phyloP scores from a whole-genome alignment of 805 yeast genomes.

The Tanozyma kutaoensis region DNA sequence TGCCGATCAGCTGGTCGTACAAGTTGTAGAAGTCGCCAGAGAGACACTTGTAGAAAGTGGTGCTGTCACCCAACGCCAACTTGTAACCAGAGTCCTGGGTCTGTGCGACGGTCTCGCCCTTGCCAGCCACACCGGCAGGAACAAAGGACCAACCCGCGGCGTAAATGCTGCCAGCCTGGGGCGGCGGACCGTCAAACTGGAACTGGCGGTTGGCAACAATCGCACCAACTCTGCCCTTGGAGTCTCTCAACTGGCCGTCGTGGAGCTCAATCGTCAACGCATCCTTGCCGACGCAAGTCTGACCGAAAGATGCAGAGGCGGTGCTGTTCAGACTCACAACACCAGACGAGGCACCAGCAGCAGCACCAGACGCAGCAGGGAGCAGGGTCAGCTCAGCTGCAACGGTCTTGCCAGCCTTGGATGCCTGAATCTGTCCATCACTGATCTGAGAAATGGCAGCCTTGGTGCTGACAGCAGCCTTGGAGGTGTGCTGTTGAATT shows the following conservation, averaged over 20 bases:
- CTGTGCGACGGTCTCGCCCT: not conserved
- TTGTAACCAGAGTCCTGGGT: slow-evolving; percentile 1
- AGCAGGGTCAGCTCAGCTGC: too few relatives aligned
- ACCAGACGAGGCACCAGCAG: too few relatives aligned
- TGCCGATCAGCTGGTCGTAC: slow-evolving; percentile 50
- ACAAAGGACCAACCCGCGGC: slow-evolving; percentile 2
- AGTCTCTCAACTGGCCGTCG: slow-evolving; percentile 2
- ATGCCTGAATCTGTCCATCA: too few relatives aligned
- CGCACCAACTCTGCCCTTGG: slow-evolving; percentile 2
- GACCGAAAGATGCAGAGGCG: not conserved
- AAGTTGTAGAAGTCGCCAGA: slow-evolving; percentile 72
- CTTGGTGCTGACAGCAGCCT: too few relatives aligned
- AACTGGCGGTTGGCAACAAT: slow-evolving; percentile 4
- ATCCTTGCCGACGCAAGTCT: not conserved
- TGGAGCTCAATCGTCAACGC: not conserved
- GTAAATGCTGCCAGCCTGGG: not conserved
- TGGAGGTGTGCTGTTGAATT: slow-evolving; percentile 17
- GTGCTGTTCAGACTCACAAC: too few relatives aligned
- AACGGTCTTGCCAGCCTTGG: too few relatives aligned
- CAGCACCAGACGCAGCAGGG: too few relatives aligned
- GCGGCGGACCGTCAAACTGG: slow-evolving; percentile 4
- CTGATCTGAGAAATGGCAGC: too few relatives aligned
- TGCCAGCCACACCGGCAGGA: not conserved
- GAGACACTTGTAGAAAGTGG: slow-evolving; percentile 59
- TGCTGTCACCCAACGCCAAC: slow-evolving; percentile 43